Evolutionary conservation across 495 filamentous ascomycete species (phyloP).

Genomic region (Xylaria bambusicola): DNA sequence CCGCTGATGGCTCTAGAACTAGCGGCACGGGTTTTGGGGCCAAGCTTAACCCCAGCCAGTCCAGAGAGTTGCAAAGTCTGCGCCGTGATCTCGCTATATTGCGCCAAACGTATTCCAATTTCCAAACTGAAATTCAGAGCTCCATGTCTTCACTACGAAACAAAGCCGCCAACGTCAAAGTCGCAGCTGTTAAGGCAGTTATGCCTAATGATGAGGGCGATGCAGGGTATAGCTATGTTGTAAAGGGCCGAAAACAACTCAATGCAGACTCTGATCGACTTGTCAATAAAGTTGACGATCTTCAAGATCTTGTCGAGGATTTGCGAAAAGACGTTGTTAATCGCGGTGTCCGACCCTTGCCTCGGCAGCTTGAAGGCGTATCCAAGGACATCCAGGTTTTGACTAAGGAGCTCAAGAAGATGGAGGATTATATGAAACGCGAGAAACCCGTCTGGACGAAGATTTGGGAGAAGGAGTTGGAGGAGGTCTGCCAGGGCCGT

Average conservation of each 20-base stretch:
- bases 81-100: constrained; percentile 90
- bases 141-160: constrained; percentile 80
- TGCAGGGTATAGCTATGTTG: constrained; percentile 79
- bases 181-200: constrained; percentile 65
- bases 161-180: constrained; percentile 80
- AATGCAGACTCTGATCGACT: constrained; percentile 82
- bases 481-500: constrained; percentile 90
- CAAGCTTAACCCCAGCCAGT: constrained; percentile 52
- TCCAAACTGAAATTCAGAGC: constrained; percentile 81
- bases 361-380: constrained; percentile 85
- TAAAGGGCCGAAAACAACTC: constrained; percentile 80
- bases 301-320: constrained; percentile 95
- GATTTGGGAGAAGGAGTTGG: constrained; percentile 96
- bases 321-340: constrained; percentile 94
- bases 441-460: constrained; percentile 98
- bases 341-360: constrained; percentile 88
- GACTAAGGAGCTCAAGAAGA: constrained; percentile 87
- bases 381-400: constrained; percentile 81
- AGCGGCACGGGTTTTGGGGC: constrained; percentile 27
- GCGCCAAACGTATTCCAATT: constrained; percentile 88
- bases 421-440: constrained; percentile 84
- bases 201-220: constrained; percentile 66
- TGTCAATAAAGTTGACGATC: constrained; percentile 87
- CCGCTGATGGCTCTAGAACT: constrained; percentile 39
- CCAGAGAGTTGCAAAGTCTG: constrained; percentile 76